These are phyloP conservation scores for Lasiosphaeriaceae sp. DNA, from an alignment of 495 filamentous ascomycete genomes.

Conservation along the genomic window DNA sequence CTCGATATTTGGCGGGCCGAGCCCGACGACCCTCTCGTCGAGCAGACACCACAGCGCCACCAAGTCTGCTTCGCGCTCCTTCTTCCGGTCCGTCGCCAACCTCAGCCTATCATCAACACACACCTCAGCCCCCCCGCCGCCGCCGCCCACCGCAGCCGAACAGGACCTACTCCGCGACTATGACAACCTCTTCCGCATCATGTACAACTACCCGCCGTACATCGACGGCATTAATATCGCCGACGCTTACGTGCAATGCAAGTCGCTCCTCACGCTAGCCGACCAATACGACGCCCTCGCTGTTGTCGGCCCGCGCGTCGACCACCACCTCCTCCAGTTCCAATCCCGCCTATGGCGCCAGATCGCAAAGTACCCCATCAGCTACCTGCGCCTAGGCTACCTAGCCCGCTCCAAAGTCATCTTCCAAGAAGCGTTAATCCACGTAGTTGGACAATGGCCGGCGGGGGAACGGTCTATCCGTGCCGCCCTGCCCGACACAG, in stretches of 20 bases:
- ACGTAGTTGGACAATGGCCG: slow-evolving; percentile 92
- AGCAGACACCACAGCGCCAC: slow-evolving; percentile 30
- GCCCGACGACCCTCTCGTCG: slow-evolving; percentile 9
- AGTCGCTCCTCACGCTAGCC: slow-evolving; percentile 74
- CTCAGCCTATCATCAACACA: slow-evolving; percentile 47
- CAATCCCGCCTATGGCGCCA: slow-evolving; percentile 86
- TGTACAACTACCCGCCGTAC: slow-evolving; percentile 83
- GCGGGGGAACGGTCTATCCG: slow-evolving; percentile 70
- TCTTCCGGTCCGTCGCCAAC: slow-evolving; percentile 86
- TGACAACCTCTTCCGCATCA: slow-evolving; percentile 87
- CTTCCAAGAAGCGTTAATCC: slow-evolving; percentile 83
- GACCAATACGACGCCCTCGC: slow-evolving; percentile 89
- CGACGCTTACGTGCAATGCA: slow-evolving; percentile 87
- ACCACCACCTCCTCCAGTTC: slow-evolving; percentile 89
- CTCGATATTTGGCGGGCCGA: slow-evolving; percentile 41
- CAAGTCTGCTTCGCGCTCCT: slow-evolving; percentile 54
- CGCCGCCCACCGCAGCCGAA: slow-evolving; percentile 46
- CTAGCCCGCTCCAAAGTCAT: slow-evolving; percentile 79
- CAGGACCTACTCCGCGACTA: slow-evolving; percentile 80
- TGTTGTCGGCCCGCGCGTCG: slow-evolving; percentile 83
- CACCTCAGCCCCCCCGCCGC: slow-evolving; percentile 25
- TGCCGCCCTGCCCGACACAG: slow-evolving; percentile 61
- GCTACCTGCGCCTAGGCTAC: slow-evolving; percentile 85
- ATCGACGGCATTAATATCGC: slow-evolving; percentile 84
- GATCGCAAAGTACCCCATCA: slow-evolving; percentile 88